phyloP scores from a whole-genome alignment of 2,329 filamentous ascomycete genomes.

The Clarireedia paspali region DNA sequence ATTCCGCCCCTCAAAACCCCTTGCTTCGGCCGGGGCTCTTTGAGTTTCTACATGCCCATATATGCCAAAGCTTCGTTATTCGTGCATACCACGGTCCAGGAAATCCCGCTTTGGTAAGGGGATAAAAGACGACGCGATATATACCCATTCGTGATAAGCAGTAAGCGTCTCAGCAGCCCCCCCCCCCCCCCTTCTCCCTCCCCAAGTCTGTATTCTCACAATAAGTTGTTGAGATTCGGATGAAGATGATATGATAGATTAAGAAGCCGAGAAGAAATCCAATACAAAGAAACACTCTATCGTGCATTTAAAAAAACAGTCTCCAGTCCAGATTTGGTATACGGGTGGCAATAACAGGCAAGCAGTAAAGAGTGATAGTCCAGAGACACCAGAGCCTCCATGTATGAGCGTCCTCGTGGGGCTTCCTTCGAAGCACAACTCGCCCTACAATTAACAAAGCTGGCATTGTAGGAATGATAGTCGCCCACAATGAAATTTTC shows the following conservation, averaged over 20 bases:
- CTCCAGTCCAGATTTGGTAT: no score
- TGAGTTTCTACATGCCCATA: background rate
- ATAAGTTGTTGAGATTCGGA: background rate
- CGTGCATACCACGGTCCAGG: background rate
- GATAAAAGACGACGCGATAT: background rate
- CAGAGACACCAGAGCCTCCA: slow-evolving; percentile 8
- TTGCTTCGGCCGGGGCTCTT: background rate
- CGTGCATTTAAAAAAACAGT: no score
- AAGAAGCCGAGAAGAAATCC: background rate
- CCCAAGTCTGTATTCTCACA: background rate
- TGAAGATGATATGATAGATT: background rate
- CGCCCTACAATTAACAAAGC: background rate
- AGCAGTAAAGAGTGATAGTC: slow-evolving; percentile 4
- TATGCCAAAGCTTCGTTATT: background rate
- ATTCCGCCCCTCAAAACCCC: no score
- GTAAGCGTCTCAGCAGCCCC: background rate
- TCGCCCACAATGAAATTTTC: background rate
- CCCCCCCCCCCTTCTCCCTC: background rate
- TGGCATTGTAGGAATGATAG: background rate
- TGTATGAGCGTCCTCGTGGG: background rate
- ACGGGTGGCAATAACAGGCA: background rate
- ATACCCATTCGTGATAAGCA: background rate
- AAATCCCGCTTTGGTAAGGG: background rate
- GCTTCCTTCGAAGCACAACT: background rate
- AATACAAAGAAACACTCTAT: no score